Conservation (phyloP, 2,329 filamentous ascomycete species). For the Pyrenophora graminea region DNA sequence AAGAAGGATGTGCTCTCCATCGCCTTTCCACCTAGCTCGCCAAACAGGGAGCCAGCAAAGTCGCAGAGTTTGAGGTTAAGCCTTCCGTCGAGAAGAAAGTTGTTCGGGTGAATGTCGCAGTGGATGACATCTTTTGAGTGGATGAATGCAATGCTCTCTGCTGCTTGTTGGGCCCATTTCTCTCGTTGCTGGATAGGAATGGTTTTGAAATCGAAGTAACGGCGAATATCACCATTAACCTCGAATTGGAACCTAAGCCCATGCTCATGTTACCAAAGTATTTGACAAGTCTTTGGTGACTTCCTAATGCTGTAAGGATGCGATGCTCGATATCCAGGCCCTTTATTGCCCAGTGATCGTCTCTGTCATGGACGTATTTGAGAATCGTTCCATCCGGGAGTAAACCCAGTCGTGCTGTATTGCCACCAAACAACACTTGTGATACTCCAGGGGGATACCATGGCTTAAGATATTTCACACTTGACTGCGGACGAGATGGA, state of each 20-base stretch:
- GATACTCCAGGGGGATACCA: constrained; percentile 20
- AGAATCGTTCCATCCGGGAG: constrained; percentile 20
- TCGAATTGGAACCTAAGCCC: constrained; percentile 15
- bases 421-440: constrained; percentile 20
- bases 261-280: constrained; percentile 17
- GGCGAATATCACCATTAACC: constrained; percentile 17
- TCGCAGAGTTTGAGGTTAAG: constrained; percentile 47
- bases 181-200: constrained; percentile 11
- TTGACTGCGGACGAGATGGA: constrained; percentile 11
- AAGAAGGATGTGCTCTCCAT: constrained; percentile 27
- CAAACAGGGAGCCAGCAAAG: constrained; percentile 43
- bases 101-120: constrained; percentile 48
- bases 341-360: constrained; percentile 13
- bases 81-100: constrained; percentile 45
- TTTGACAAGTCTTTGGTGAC: constrained; percentile 17
- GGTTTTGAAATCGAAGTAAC: constrained; percentile 12
- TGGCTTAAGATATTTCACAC: constrained; percentile 17
- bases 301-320: constrained; percentile 17
- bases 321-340: constrained; percentile 18
- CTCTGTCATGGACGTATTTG: constrained; percentile 19
- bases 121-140: constrained; percentile 48
- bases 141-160: constrained; percentile 41
- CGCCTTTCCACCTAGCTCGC: constrained; percentile 27
- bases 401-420: constrained; percentile 18
- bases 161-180: constrained; percentile 18